Percentiles rank a stretch among this genome's conserved stretches.
Evolutionary conservation across 2,329 filamentous ascomycete species (phyloP).

Genomic region (Alternaria sp.): DNA sequence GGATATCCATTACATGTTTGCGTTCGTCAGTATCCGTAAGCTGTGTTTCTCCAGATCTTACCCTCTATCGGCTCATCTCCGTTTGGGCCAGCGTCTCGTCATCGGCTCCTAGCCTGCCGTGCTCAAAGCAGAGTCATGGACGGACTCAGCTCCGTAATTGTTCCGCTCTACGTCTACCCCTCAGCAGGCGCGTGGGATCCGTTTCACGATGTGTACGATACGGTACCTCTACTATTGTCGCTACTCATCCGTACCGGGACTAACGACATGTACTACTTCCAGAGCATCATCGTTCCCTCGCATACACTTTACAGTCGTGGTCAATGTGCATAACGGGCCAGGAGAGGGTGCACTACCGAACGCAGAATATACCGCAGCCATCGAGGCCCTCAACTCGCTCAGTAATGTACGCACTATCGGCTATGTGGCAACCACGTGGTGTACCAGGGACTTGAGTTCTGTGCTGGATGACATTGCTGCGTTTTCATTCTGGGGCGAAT

Average conservation of each 20-base stretch:
- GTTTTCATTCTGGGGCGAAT: constrained; percentile 54
- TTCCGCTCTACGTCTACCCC: constrained; percentile 60
- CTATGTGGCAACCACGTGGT: constrained; percentile 60
- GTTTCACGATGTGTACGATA: constrained; percentile 51
- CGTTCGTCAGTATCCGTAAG: constrained; percentile 3
- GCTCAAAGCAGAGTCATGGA: constrained; percentile 20
- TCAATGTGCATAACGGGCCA: constrained; percentile 58
- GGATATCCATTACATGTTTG: constrained; percentile 4
- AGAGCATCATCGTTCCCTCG: constrained; percentile 43
- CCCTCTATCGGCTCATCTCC: constrained; percentile 1
- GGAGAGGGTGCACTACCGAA: constrained; percentile 53
- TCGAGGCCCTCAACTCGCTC: constrained; percentile 49
- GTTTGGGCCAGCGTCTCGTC: background rate
- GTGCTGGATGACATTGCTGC: constrained; percentile 51
- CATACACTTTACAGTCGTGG: constrained; percentile 58
- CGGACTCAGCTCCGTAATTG: constrained; percentile 46
- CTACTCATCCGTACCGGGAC: background rate
- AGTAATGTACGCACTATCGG: constrained; percentile 59
- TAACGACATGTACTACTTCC: constrained; percentile 16
- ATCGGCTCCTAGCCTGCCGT: constrained; percentile 11
- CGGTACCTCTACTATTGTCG: background rate
- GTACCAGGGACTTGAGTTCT: constrained; percentile 28
- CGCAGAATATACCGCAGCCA: constrained; percentile 52
- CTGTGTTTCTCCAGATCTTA: constrained; percentile 5
- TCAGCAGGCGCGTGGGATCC: constrained; percentile 55